phyloP scores from a whole-genome alignment of 345 rosid genomes.

The Eutrema yunnanense region DNA sequence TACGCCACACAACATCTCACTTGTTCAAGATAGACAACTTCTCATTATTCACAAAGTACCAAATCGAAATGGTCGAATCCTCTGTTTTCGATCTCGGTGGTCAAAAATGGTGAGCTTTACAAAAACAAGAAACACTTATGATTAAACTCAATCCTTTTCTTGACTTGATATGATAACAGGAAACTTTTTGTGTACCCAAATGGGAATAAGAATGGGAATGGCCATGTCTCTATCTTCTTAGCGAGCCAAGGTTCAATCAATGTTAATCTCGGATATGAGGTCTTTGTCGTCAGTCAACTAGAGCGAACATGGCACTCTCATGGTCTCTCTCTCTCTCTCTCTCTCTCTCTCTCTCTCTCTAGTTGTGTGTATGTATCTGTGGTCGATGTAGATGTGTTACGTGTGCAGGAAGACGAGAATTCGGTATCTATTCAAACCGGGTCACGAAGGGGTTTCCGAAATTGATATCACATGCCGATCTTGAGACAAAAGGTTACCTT shows the following conservation, averaged over 20 bases:
- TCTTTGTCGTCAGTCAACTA: neutral
- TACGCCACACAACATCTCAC: slow-evolving; percentile 4
- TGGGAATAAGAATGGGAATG: neutral
- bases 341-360: neutral
- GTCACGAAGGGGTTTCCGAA: neutral
- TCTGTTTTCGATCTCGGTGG: slow-evolving; percentile 17
- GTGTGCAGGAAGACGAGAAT: neutral
- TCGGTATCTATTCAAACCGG: neutral
- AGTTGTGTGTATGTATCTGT: neutral
- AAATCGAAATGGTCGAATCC: neutral
- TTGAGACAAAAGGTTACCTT: slow-evolving; percentile 3
- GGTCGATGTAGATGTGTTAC: neutral
- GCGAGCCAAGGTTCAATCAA: neutral
- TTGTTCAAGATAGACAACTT: slow-evolving; percentile 33
- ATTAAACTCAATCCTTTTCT: neutral
- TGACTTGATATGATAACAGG: neutral
- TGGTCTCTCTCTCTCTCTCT: neutral
- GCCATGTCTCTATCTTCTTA: slow-evolving; percentile 3
- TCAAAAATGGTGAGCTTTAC: neutral
- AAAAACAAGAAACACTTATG: neutral
- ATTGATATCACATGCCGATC: neutral
- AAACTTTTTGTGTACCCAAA: slow-evolving; percentile 5
- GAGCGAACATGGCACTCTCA: neutral
- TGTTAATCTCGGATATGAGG: neutral
- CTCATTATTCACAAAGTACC: slow-evolving; percentile 15